phyloP scores from a whole-genome alignment of 2,329 filamentous ascomycete genomes.

The Endoconidiophora polonica region DNA sequence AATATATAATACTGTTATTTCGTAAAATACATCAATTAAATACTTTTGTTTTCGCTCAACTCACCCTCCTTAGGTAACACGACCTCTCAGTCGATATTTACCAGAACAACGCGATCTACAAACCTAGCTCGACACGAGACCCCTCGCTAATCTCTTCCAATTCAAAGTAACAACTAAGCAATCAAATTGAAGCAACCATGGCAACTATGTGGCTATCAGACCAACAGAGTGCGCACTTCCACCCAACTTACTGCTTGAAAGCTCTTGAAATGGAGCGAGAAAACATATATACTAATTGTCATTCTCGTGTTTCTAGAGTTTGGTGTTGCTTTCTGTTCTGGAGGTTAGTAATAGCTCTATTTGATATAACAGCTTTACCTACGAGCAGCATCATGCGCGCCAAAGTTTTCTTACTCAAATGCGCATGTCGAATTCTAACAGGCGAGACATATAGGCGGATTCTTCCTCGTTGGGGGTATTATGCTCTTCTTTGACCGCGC shows the following conservation, averaged over 20 bases:
- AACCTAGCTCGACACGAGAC: no score
- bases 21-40: no score
- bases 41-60: no score
- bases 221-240: conserved; percentile 54
- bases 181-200: conserved; percentile 32
- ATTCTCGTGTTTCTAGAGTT: conserved; percentile 47
- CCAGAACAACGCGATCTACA: no score
- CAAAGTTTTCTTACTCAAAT: no score
- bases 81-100: no score
- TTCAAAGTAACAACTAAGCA: neutral
- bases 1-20: no score
- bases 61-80: no score
- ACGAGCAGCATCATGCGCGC: no score
- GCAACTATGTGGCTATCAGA: conserved; percentile 94
- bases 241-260: neutral
- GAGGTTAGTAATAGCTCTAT: conserved; percentile 45
- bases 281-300: conserved; percentile 15
- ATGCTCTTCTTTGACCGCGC: conserved; percentile 96
- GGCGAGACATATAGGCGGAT: conserved; percentile 44
- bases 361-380: neutral
- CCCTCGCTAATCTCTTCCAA: neutral
- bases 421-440: neutral
- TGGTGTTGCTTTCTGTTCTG: conserved; percentile 93
- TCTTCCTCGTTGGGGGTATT: conserved; percentile 89
- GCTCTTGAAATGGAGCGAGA: neutral